Evolutionary conservation across 192 early-diverging fungal species (phyloP).

Genomic region (Podila epigama): DNA sequence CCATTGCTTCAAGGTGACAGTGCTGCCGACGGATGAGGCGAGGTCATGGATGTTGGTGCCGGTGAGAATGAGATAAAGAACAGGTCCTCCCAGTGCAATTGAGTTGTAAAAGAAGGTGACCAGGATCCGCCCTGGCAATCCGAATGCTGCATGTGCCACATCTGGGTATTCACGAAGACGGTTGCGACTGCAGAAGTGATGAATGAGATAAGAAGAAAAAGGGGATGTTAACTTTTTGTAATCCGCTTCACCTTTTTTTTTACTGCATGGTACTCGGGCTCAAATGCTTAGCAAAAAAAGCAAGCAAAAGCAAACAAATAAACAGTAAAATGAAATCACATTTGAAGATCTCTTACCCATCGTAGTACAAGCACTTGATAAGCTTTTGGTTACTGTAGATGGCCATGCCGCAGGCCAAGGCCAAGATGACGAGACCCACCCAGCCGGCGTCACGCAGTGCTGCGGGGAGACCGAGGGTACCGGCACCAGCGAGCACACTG

Average conservation of each 20-base stretch:
- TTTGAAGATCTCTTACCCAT: constrained; percentile 43
- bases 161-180: constrained; percentile 69
- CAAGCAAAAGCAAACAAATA: neutral
- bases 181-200: constrained; percentile 31
- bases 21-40: constrained; percentile 46
- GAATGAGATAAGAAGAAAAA: constrained; percentile 1
- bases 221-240: neutral
- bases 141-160: constrained; percentile 66
- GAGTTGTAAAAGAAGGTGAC: constrained; percentile 64
- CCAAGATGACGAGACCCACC: constrained; percentile 72
- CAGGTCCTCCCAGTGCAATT: constrained; percentile 60
- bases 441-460: constrained; percentile 77
- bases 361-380: constrained; percentile 66
- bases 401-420: constrained; percentile 72
- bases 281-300: constrained; percentile 6
- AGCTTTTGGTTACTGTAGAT: constrained; percentile 78
- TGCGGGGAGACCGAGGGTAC: constrained; percentile 66
- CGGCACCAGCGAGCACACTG: constrained; percentile 69
- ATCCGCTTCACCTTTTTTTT: neutral
- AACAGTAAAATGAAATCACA: neutral
- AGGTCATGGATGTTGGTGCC: constrained; percentile 69
- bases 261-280: neutral
- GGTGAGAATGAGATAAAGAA: constrained; percentile 69
- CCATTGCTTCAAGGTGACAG: constrained; percentile 59
- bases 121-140: constrained; percentile 53